These are phyloP conservation scores for Ceratocystiopsis minuta DNA, from an alignment of 2,329 filamentous ascomycete species.

Conservation along the genomic window DNA sequence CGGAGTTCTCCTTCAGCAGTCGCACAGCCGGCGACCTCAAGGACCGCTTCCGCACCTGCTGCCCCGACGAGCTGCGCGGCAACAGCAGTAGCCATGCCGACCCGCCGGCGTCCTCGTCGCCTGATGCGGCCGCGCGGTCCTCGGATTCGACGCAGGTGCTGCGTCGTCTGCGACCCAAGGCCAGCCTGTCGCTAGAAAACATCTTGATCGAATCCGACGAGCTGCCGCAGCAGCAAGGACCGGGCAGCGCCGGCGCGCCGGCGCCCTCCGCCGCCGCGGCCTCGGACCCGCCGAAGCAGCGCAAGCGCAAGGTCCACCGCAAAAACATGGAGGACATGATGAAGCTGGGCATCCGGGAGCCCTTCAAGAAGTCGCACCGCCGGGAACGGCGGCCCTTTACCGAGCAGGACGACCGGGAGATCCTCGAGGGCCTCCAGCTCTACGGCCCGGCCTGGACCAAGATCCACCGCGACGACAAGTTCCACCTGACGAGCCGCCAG, in stretches of 20 bases:
- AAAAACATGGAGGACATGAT: slow-evolving; percentile 26
- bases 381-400: slow-evolving; percentile 43
- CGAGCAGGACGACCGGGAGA: slow-evolving; percentile 43
- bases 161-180: slow-evolving; percentile 21
- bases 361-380: slow-evolving; percentile 43
- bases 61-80: slow-evolving; percentile 38
- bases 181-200: slow-evolving; percentile 34
- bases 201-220: slow-evolving; percentile 33
- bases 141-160: background rate
- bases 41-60: slow-evolving; percentile 48
- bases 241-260: slow-evolving; percentile 3
- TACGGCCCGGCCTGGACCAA: slow-evolving; percentile 49
- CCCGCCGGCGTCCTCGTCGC: background rate
- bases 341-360: slow-evolving; percentile 39
- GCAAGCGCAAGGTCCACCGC: slow-evolving; percentile 23
- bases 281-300: slow-evolving; percentile 13
- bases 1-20: slow-evolving; percentile 40
- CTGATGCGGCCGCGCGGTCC: background rate
- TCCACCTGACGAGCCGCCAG: slow-evolving; percentile 38
- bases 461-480: slow-evolving; percentile 41
- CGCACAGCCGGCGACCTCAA: slow-evolving; percentile 46
- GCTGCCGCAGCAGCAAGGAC: slow-evolving; percentile 7
- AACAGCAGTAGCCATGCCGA: slow-evolving; percentile 10
- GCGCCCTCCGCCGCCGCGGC: slow-evolving; percentile 2
- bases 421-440: slow-evolving; percentile 37